Base-by-base conservation (phyloP, 306 rosid genomes). In the Carpinus viminea region DNA sequence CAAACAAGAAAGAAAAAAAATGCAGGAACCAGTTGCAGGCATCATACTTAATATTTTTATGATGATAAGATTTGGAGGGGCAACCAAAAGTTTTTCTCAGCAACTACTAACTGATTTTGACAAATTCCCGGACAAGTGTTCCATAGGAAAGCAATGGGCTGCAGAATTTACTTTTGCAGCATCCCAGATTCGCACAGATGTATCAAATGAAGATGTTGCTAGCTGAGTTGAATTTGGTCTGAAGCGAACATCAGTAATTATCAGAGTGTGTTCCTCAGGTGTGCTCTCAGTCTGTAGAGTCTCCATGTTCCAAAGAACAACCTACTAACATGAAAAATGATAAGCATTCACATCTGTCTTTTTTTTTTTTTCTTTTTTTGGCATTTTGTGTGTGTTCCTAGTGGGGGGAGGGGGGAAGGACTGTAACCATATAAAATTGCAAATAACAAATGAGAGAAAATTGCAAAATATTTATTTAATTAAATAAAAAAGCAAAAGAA, bases 181-280 rank as follows among this genome's bases (percentile, higher is more conserved):
- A 81, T 94, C 95, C 98, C 98, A 94, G 75, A 94, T 87, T 80
- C 92, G 91, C 83, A 94, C 88, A 62, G 98, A 89, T 76, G 91
- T 82, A 86, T 94, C 98, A 80, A 91, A 91, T 76, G 98, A 94
- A 79, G 98, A 87, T 10, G 98, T 94, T 74, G 97, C 98, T 79
- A 94, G 81, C 88, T 94, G 95, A 78, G 95, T 83, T 77, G 97
- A 89, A 91, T 94, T 91, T 68, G 97, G 95, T 87, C 97, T 88
- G 81, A 94, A 92, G 61, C 95, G 95, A 80, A 94, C 97, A 82
- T 94, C 98, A 5, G 98, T 87, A 81, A 94, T 92, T 70, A 94
- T 78, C 65, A 79, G 70, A 45, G 26, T 74, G 83, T 94, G 97
- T 5, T 89, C 97, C 83, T 91, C 98, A 0, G 91, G 72, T 16